Conservation (phyloP, 1,284 basidiomycete species). For the Vanrija sp. region DNA sequence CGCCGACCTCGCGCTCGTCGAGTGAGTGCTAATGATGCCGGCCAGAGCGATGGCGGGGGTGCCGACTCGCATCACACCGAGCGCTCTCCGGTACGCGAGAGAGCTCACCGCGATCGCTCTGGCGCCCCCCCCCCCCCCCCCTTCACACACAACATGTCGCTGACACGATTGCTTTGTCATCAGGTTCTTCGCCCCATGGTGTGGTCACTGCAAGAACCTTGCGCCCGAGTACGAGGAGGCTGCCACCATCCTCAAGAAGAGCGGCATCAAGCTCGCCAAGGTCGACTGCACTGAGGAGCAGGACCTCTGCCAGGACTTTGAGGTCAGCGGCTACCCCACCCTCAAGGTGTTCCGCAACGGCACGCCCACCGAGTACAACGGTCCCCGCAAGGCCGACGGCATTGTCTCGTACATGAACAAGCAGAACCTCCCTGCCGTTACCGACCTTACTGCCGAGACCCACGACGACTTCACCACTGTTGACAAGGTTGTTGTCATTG, state of each 20-base stretch:
- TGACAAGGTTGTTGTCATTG: conserved; percentile 88
- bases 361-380: conserved; percentile 69
- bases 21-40: conserved; percentile 58
- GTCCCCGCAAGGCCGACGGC: conserved; percentile 90
- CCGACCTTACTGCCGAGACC: conserved; percentile 68
- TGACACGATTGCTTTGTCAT: not conserved
- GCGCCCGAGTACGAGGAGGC: conserved; percentile 95
- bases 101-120: not conserved
- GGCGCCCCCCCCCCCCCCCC: too few relatives aligned
- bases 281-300: conserved; percentile 89
- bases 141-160: not conserved
- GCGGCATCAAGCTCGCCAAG: conserved; percentile 87
- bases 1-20: conserved; percentile 80
- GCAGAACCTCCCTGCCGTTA: conserved; percentile 95
- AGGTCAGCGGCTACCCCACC: conserved; percentile 66
- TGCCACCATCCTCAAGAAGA: conserved; percentile 84
- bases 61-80: not conserved
- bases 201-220: conserved; percentile 54
- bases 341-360: conserved; percentile 88
- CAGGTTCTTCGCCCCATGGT: conserved; percentile 49
- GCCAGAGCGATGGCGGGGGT: not conserved
- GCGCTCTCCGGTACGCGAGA: not conserved
- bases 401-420: conserved; percentile 98
- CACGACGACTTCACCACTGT: conserved; percentile 80
- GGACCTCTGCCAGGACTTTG: conserved; percentile 78